Evolutionary conservation across 2,329 filamentous ascomycete genomes (phyloP).

Genomic region (Harringtonia lauricola): DNA sequence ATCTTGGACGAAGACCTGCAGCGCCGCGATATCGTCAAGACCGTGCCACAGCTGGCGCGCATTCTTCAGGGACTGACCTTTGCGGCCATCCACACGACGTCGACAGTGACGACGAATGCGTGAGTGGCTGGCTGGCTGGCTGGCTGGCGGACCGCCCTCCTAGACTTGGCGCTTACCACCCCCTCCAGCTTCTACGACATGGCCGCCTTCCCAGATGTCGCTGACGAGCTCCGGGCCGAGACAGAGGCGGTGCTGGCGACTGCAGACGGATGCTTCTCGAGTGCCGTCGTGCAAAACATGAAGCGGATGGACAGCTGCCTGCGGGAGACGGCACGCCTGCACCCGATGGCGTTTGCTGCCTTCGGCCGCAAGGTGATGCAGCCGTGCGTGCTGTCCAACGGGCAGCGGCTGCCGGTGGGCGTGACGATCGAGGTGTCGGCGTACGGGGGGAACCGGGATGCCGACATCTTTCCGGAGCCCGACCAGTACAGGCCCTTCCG

Average conservation of each 20-base stretch:
- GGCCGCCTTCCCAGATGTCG: constrained; percentile 35
- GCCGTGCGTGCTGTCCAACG: constrained; percentile 41
- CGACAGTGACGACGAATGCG: neutral
- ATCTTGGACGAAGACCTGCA: constrained; percentile 20
- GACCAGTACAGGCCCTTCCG: constrained; percentile 27
- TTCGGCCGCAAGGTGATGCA: constrained; percentile 34
- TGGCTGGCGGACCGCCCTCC: no score
- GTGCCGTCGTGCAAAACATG: constrained; percentile 19
- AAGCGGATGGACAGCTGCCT: constrained; percentile 22
- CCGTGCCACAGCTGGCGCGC: no score
- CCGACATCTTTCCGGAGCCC: constrained; percentile 23
- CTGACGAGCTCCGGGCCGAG: constrained; percentile 40
- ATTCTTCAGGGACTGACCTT: neutral
- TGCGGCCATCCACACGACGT: neutral
- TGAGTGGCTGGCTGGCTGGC: no score
- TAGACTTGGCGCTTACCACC: no score
- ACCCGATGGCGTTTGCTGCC: constrained; percentile 14
- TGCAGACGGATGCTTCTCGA: constrained; percentile 19
- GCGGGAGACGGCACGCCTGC: constrained; percentile 19
- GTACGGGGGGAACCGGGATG: constrained; percentile 24
- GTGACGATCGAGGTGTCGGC: constrained; percentile 30
- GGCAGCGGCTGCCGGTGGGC: constrained; percentile 34
- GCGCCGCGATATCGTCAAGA: constrained; percentile 25
- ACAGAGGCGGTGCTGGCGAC: constrained; percentile 26
- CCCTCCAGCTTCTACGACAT: constrained; percentile 36